Evolutionary conservation across 495 filamentous ascomycete species (phyloP), one percentile per base, ranked within the genome.

Genomic region (Beverwykella pulmonaria): DNA sequence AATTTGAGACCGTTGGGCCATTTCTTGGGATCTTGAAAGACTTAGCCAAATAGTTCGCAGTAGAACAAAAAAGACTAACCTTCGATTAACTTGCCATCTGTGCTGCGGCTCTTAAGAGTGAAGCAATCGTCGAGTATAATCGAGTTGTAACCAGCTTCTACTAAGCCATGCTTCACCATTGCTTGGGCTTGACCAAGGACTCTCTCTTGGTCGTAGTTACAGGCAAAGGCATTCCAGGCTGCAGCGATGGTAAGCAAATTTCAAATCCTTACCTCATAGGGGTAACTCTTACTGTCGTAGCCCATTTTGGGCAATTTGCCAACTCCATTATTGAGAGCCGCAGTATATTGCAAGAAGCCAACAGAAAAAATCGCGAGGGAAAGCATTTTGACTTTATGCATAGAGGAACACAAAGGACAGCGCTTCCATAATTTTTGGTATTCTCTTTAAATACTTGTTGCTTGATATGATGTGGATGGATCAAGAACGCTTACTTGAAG

Each of bases 61-160:
- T 15, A n/a, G 39, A n/a, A n/a, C 9, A 44, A 44, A 44, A 44
- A n/a, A 3, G 8, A n/a, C 39, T n/a, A 44, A 36, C 41, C 56
- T 46, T 46, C 56, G 12, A 68, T 52, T 32, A 71, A 59, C 19
- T 68, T 36, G 5, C 69, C 69, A 20, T 41, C 36, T 14, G 41
- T 48, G 50, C 58, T 71, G 20, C 69, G 69, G 15, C 53, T 30
- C 44, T 60, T 69, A 10, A 64, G 44, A 15, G 65, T 52, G 46
- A 63, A 68, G 59, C 59, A 71, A 56, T 71, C 69, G 36, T 71
- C 69, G 1, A 71, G 36, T 47, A 68, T 71, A 34, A 71, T 46
- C 7, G 29, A 53, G n/a, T 68, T 71, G 39, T 71, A 71, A 8
- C 69, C 69, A 17, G 39, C 39, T 44, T 44, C 65, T 15, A 68